phyloP scores from a whole-genome alignment of 148 eudicot genomes.

The Chenopodium album region DNA sequence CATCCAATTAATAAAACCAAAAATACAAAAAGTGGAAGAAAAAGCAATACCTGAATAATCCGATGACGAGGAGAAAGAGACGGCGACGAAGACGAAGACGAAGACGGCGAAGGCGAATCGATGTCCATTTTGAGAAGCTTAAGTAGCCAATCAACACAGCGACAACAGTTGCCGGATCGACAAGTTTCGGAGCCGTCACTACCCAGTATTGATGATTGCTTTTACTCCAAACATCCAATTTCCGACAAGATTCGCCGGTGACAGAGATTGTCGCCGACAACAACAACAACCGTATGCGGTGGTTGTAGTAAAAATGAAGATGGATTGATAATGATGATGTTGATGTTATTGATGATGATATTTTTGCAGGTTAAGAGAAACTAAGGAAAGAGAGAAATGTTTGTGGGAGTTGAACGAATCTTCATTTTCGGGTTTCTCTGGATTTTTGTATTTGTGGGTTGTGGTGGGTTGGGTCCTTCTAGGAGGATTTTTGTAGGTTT shows the following conservation, averaged over 20 bases:
- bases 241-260: neutral
- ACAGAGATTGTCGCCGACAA: too few relatives aligned
- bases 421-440: too few relatives aligned
- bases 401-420: too few relatives aligned
- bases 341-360: too few relatives aligned
- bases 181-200: neutral
- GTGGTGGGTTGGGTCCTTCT: too few relatives aligned
- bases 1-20: too few relatives aligned
- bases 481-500: too few relatives aligned
- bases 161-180: conserved; percentile 15
- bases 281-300: neutral
- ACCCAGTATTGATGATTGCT: neutral
- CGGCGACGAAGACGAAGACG: neutral
- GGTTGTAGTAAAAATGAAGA: neutral
- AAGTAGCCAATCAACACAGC: conserved; percentile 25
- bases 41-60: conserved; percentile 1
- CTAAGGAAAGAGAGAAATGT: too few relatives aligned
- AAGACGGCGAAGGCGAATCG: conserved; percentile 15
- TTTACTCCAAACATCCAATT: neutral
- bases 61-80: conserved; percentile 7
- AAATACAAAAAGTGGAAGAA: neutral
- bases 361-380: too few relatives aligned
- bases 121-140: conserved; percentile 15
- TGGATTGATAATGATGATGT: too few relatives aligned
- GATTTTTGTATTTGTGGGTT: too few relatives aligned